A percentile compares a stretch with the other conserved stretches of the same genome.
These are phyloP conservation scores for Larix kaempferi DNA, from an alignment of 75 land plant genomes.

Conservation along the genomic window DNA sequence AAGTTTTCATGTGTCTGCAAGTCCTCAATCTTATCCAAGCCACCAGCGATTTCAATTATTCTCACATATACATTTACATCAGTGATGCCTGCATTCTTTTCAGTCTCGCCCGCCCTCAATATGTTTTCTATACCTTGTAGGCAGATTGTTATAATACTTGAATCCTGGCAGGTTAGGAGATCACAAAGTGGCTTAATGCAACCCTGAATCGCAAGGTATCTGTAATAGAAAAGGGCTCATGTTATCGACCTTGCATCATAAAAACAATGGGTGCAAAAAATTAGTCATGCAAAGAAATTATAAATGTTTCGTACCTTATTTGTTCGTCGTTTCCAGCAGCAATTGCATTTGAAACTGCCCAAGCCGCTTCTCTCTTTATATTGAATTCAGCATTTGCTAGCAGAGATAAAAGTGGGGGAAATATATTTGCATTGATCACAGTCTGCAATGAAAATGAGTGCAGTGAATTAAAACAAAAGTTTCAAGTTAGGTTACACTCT, in stretches of 20 bases:
- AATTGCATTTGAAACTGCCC: conserved; percentile 92
- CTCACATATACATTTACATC: conserved; percentile 29
- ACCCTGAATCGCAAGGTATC: conserved; percentile 72
- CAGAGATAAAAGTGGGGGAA: conserved; percentile 62
- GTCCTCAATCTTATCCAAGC: conserved; percentile 36
- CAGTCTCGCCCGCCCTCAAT: conserved; percentile 76
- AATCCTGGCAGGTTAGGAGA: conserved; percentile 70
- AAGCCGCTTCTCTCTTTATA: conserved; percentile 86
- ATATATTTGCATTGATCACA: conserved; percentile 79
- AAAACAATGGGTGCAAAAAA: neutral
- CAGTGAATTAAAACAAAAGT: no score
- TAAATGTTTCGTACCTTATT: conserved; percentile 48
- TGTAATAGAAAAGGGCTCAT: conserved; percentile 12
- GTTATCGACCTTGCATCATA: neutral
- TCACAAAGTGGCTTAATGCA: conserved; percentile 90
- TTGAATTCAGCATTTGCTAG: conserved; percentile 80
- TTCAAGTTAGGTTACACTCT: no score
- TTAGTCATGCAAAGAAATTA: neutral
- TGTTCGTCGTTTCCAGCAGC: conserved; percentile 81
- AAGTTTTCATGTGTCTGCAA: conserved; percentile 31
- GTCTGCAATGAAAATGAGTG: conserved; percentile 34
- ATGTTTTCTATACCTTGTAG: conserved; percentile 92
- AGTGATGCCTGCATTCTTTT: conserved; percentile 56
- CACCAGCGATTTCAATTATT: conserved; percentile 33
- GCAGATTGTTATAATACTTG: conserved; percentile 74